phyloP scores from a whole-genome alignment of 176 grass and related monocot genomes.

The Pharus latifolius region DNA sequence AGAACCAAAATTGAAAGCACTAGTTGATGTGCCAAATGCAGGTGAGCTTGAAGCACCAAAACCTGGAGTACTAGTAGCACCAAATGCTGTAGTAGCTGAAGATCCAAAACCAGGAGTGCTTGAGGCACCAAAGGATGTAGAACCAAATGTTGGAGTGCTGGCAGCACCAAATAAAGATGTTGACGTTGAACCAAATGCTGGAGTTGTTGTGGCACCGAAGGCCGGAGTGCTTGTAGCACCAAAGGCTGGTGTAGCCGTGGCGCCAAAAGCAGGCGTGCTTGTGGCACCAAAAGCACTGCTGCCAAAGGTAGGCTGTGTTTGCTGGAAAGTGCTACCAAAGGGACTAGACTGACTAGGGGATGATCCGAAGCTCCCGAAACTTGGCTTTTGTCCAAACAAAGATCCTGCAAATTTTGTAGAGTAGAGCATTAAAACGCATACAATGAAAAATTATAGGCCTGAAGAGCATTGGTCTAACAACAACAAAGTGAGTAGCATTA shows the following conservation, averaged over 20 bases:
- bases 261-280: conserved; percentile 41
- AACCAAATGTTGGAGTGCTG: conserved; percentile 53
- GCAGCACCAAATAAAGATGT: conserved; percentile 54
- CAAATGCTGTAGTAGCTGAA: conserved; percentile 55
- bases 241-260: conserved; percentile 33
- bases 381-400: conserved; percentile 85
- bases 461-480: neutral
- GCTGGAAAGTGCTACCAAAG: conserved; percentile 69
- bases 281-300: conserved; percentile 50
- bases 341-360: conserved; percentile 69
- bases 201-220: conserved; percentile 44
- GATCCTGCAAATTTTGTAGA: conserved; percentile 38
- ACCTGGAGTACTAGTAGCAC: conserved; percentile 34
- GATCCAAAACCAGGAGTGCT: conserved; percentile 48
- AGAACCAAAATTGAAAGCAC: conserved; percentile 76
- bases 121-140: conserved; percentile 51
- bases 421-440: neutral
- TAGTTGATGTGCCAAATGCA: conserved; percentile 50
- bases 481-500: neutral
- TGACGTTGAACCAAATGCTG: conserved; percentile 52
- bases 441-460: neutral
- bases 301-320: conserved; percentile 76
- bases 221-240: conserved; percentile 38
- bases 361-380: conserved; percentile 74
- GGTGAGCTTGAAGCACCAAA: conserved; percentile 58